Evolutionary conservation across 192 early-diverging fungal genomes (phyloP), one percentile per base, ranked within the genome.

Genomic region (Coemansia sp.): DNA sequence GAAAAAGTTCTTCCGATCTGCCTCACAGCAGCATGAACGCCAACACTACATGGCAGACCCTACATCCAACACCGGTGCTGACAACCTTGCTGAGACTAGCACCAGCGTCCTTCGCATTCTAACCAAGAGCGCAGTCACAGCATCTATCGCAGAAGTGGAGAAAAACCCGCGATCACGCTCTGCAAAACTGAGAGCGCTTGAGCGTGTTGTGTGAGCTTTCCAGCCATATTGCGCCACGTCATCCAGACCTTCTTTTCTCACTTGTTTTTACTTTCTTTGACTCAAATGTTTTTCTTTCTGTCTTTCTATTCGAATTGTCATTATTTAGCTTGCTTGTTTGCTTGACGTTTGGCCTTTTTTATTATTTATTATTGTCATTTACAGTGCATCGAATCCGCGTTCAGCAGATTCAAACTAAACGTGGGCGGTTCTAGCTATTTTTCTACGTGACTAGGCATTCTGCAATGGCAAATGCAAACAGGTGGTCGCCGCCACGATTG

Each of bases 161-260:
- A 54, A 13, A 7, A 92, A 92, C 61, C 70, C 85, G n/a, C 70
- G 88, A 40, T 78, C 88, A 60, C 69, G 89, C 63, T 88, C 82
- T 0, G 85, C 84, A 10, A 87, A 86, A 64, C 67, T 87, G 10
- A 55, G 86, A 20, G 83, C 72, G 0, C 60, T 77, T 41, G 67
- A 72, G 68, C 64, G 74, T 9, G 7, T 44, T 42, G 39, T 5
- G 2, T 49, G 14, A 41, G 5, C 7, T 32, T 25, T 10, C 17
- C 25, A 59, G 20, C 11, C 8, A 40, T 61, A 56, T 25, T 11
- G 20, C 59, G 63, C 55, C 64, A 71, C 70, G 64, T 65, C 63
- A 32, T 32, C 32, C 32, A 4, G 32, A 32, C 32, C 4, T 32
- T 32, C 32, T 32, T 32, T 32, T 4, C 32, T 32, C 32, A 32